These are phyloP conservation scores for Phytopythium cucurbitacearum DNA, from an alignment of 352 stramenopile species.

Conservation along the genomic window DNA sequence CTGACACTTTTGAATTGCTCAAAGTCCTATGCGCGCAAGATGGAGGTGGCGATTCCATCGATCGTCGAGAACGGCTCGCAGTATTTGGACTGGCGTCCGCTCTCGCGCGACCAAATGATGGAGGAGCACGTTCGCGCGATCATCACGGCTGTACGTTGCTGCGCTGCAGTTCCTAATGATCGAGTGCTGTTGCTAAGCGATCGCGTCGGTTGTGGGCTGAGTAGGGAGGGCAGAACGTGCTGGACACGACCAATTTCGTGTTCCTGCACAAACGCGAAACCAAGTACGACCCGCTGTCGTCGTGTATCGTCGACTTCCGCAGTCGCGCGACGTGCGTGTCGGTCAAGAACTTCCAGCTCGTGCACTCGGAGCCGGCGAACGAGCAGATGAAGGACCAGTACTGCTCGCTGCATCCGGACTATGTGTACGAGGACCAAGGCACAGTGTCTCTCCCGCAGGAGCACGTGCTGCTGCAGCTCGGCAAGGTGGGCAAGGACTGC, in stretches of 20 bases:
- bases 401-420: conserved; percentile 60
- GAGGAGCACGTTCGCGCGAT: conserved; percentile 70
- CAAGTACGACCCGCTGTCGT: conserved; percentile 90
- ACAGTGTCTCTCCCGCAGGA: conserved; percentile 80
- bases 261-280: conserved; percentile 85
- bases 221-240: conserved; percentile 77
- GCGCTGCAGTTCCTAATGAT: background rate
- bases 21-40: conserved; percentile 69
- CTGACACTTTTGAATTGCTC: background rate
- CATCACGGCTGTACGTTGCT: conserved; percentile 36
- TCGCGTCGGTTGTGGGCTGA: conserved; percentile 2
- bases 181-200: background rate
- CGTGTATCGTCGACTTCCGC: conserved; percentile 90
- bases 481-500: conserved; percentile 89
- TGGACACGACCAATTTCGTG: conserved; percentile 71
- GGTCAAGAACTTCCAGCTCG: conserved; percentile 92
- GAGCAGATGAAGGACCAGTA: conserved; percentile 70
- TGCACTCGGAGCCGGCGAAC: conserved; percentile 77
- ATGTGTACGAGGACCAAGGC: conserved; percentile 80
- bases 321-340: conserved; percentile 87
- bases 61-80: conserved; percentile 55
- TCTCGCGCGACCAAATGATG: conserved; percentile 77
- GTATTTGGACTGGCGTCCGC: conserved; percentile 68
- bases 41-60: conserved; percentile 77
- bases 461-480: conserved; percentile 80